These are phyloP conservation scores for Cryphonectria nitschkei DNA, from an alignment of 2,329 filamentous ascomycete genomes.

Conservation along the genomic window DNA sequence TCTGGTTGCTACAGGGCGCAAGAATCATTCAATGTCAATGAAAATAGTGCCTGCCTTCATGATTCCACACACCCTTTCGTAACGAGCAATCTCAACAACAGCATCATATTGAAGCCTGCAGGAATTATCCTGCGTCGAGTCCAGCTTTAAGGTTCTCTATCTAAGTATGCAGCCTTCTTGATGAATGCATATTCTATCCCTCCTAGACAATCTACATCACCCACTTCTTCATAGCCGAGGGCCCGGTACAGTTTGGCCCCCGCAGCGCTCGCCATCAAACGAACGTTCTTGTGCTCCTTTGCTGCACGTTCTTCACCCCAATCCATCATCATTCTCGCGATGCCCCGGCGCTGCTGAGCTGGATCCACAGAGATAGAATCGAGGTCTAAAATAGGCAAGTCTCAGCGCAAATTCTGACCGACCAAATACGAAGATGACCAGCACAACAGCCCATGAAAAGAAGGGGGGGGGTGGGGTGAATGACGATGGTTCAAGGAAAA, in stretches of 20 bases:
- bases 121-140: not conserved
- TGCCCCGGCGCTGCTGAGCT: slow-evolving; percentile 21
- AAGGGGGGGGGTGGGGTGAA: not conserved
- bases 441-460: not conserved
- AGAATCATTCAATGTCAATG: too few species aligned
- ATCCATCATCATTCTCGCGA: slow-evolving; percentile 19
- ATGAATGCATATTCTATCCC: slow-evolving; percentile 20
- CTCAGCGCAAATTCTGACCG: not conserved
- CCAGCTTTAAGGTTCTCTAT: not conserved
- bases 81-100: not conserved
- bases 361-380: slow-evolving; percentile 19
- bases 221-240: slow-evolving; percentile 21
- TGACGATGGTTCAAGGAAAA: not conserved
- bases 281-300: slow-evolving; percentile 18
- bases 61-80: too few species aligned
- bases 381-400: slow-evolving; percentile 9
- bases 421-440: not conserved
- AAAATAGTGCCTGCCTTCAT: too few species aligned
- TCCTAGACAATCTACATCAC: slow-evolving; percentile 12
- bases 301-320: slow-evolving; percentile 20
- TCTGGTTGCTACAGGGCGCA: too few species aligned
- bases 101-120: not conserved
- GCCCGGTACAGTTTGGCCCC: slow-evolving; percentile 21
- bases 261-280: slow-evolving; percentile 15
- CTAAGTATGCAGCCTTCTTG: slow-evolving; percentile 5